Evolutionary conservation across 768 basidiomycete species (phyloP).

Genomic region (Phylloporus sp.): DNA sequence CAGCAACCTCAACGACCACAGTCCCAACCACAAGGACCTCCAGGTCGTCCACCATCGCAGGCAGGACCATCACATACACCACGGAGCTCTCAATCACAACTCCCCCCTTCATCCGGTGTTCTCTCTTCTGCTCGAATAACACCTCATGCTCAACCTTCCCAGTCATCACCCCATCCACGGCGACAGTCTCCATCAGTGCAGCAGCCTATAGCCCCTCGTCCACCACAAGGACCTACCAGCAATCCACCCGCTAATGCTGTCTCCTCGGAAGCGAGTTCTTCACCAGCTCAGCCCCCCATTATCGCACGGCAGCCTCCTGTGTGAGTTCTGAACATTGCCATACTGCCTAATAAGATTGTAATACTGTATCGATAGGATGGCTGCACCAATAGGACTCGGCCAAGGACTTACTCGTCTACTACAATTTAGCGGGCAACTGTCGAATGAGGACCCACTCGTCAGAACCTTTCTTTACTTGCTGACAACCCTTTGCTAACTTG

Average conservation of each 20-base stretch:
- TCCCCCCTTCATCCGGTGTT: constrained; percentile 29
- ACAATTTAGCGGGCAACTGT: constrained; percentile 66
- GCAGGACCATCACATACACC: constrained; percentile 47
- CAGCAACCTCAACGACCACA: constrained; percentile 50
- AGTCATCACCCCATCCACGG: constrained; percentile 30
- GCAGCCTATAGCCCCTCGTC: constrained; percentile 36
- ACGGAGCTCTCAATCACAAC: constrained; percentile 35
- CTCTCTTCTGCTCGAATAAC: constrained; percentile 31
- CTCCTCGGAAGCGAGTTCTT: constrained; percentile 29
- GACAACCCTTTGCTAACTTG: background rate
- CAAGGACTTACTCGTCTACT: constrained; percentile 63
- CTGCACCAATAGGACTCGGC: constrained; percentile 46
- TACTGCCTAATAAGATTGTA: constrained; percentile 8
- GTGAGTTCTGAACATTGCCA: constrained; percentile 21
- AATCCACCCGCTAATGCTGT: constrained; percentile 21
- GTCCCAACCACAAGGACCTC: constrained; percentile 53
- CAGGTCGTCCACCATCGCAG: constrained; percentile 50
- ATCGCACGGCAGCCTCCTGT: constrained; percentile 29
- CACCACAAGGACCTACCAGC: constrained; percentile 27
- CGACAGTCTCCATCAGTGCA: constrained; percentile 35
- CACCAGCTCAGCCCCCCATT: constrained; percentile 31
- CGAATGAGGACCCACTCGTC: constrained; percentile 50
- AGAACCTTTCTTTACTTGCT: constrained; percentile 2
- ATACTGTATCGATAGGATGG: constrained; percentile 26
- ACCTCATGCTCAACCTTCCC: constrained; percentile 32